phyloP scores from a whole-genome alignment of 768 basidiomycete species.

The Tremella yokohamensis region DNA sequence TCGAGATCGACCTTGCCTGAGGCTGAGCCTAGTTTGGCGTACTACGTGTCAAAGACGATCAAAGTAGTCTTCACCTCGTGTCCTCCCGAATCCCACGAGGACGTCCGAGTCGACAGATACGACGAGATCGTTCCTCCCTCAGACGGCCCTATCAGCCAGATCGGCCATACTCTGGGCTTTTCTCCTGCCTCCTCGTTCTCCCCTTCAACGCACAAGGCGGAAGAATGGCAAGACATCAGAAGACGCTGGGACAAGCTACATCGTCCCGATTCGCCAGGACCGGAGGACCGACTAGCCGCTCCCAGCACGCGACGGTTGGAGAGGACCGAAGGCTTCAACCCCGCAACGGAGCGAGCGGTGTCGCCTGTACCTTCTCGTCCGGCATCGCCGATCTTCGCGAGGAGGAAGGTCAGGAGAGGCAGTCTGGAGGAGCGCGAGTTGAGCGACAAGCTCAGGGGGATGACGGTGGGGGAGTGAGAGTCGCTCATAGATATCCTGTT shows the following conservation, averaged over 20 bases:
- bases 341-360: background rate
- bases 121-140: constrained; percentile 34
- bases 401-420: constrained; percentile 18
- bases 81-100: constrained; percentile 22
- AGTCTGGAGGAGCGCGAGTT: constrained; percentile 35
- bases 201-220: constrained; percentile 5
- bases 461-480: constrained; percentile 7
- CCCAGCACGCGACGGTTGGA: constrained; percentile 2
- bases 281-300: too few relatives aligned
- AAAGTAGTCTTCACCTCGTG: constrained; percentile 45
- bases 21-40: constrained; percentile 10
- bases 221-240: constrained; percentile 33
- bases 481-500: background rate
- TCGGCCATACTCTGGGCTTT: constrained; percentile 13
- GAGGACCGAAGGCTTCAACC: constrained; percentile 1
- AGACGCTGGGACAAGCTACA: constrained; percentile 23
- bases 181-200: constrained; percentile 18
- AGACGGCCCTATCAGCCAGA: background rate
- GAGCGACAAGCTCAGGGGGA: constrained; percentile 34
- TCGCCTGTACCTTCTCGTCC: constrained; percentile 4
- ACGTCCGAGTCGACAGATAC: constrained; percentile 23
- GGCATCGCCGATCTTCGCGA: constrained; percentile 8
- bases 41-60: constrained; percentile 41
- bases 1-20: background rate
- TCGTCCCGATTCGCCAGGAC: too few relatives aligned